Base-by-base conservation (phyloP, 192 early-diverging fungal species). In the Mortierella claussenii region DNA sequence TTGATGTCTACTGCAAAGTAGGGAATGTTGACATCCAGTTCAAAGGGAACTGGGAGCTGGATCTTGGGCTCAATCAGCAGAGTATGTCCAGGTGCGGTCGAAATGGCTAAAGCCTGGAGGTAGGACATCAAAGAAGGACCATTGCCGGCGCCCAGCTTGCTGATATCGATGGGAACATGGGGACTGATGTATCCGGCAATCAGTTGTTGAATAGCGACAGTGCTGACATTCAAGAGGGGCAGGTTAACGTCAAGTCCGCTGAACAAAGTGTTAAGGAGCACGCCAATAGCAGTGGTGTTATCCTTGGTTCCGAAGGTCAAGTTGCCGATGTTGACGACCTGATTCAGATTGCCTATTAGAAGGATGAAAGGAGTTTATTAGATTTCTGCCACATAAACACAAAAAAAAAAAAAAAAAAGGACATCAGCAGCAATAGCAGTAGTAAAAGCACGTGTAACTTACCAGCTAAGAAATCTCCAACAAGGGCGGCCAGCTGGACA, bases 261-360 rank as follows among this genome's bases (percentile, higher is more conserved):
- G 45, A 76, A 44, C 34, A 76, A 27, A 23, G 49, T 60, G 59
- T 76, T 76, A 40, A 76, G 31, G 23, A 76, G 21, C 18, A 60
- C 13, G 36, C 49, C 57, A 5, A 59, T 57, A 10, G 64, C 42
- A 7, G 63, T 61, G 2, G 32, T 40, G 50, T 59, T 60, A 10
- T 51, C 55, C 11, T 64, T 51, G 24, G 63, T 50, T 54, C 70
- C 70, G 26, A 75, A 65, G 24, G 64, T 67, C 46, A 76, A 37
- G 51, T 75, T 75, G 51, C 70, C 70, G n/a, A 76, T 62, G 59
- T 57, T 76, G 42, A 76, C 63, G 8, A 76, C 50, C 46, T 76
- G 73, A 49, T 67, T 66, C 52, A 76, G 26, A 1, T 61, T 57
- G 27, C 73, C 73, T 75, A 20, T 33, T 18, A 17, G 7, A 34